Evolutionary conservation across 2,329 filamentous ascomycete species (phyloP).

Genomic region (Myriosclerotinia duriaeana): DNA sequence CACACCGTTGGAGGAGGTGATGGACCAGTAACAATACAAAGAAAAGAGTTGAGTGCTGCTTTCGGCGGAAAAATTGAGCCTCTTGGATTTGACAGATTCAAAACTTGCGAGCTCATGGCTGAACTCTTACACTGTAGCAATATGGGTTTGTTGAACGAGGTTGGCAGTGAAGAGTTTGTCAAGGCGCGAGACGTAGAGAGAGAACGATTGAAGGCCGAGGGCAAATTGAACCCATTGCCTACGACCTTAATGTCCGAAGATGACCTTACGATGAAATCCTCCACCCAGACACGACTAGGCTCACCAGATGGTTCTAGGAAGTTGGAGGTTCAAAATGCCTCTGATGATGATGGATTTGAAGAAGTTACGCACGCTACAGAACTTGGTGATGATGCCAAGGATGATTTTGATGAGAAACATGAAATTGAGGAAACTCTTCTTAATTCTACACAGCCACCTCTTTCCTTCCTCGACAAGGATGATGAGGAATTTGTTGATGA

Average conservation of each 20-base stretch:
- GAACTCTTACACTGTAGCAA: conserved; percentile 97
- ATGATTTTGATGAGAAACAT: conserved; percentile 62
- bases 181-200: conserved; percentile 76
- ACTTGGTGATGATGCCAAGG: conserved; percentile 69
- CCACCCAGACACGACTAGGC: conserved; percentile 47
- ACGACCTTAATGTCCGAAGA: conserved; percentile 54
- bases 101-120: conserved; percentile 98
- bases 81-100: conserved; percentile 95
- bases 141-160: conserved; percentile 92
- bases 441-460: conserved; percentile 38
- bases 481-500: conserved; percentile 78
- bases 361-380: conserved; percentile 73
- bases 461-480: conserved; percentile 56
- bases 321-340: conserved; percentile 75
- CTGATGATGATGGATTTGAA: conserved; percentile 90
- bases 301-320: conserved; percentile 66
- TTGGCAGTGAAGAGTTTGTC: conserved; percentile 85
- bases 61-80: conserved; percentile 92
- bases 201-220: conserved; percentile 74
- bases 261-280: conserved; percentile 59
- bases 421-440: conserved; percentile 53
- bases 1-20: conserved; percentile 57
- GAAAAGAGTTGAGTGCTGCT: conserved; percentile 76
- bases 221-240: conserved; percentile 57
- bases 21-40: conserved; percentile 60